Percentiles rank a stretch among this genome's conserved stretches.
Conservation (phyloP, 495 filamentous ascomycete genomes). For the Penicillium bialowiezense region DNA sequence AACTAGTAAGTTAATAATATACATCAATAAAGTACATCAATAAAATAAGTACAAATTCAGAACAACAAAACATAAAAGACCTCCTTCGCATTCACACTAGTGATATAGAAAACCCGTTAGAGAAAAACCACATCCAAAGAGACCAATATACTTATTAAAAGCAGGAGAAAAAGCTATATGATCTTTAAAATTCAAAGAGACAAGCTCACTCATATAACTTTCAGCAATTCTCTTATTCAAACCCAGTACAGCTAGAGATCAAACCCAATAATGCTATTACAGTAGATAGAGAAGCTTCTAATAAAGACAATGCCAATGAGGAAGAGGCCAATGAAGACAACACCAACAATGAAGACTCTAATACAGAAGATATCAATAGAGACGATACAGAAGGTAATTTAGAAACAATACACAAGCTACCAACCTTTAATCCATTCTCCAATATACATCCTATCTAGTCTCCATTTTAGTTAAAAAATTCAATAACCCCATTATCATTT, state of each 20-base stretch:
- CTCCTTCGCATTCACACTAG: conserved; percentile 4
- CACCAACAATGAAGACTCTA: not conserved
- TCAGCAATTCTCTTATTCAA: not conserved
- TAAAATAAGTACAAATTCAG: not conserved
- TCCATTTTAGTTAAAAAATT: conserved; percentile 9
- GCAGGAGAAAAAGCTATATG: not conserved
- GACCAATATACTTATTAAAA: not conserved
- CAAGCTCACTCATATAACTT: not conserved
- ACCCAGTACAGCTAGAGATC: not conserved
- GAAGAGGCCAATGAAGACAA: too few species aligned
- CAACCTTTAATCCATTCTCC: conserved; percentile 7
- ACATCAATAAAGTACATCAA: too few species aligned
- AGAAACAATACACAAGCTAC: conserved; percentile 6
- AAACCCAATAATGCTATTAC: not conserved
- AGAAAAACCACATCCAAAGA: conserved; percentile 1
- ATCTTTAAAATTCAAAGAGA: not conserved
- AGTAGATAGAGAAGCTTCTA: too few species aligned
- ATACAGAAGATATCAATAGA: not conserved
- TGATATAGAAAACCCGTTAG: conserved; percentile 1
- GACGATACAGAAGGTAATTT: not conserved
- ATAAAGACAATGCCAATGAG: too few species aligned
- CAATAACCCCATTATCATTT: conserved; percentile 1
- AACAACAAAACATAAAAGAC: not conserved
- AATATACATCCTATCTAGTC: conserved; percentile 4
- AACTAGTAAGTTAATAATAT: too few species aligned